Percentiles rank a stretch among this genome's conserved stretches.
Evolutionary conservation across 768 basidiomycete species (phyloP).

Genomic region (Calocera cornea): DNA sequence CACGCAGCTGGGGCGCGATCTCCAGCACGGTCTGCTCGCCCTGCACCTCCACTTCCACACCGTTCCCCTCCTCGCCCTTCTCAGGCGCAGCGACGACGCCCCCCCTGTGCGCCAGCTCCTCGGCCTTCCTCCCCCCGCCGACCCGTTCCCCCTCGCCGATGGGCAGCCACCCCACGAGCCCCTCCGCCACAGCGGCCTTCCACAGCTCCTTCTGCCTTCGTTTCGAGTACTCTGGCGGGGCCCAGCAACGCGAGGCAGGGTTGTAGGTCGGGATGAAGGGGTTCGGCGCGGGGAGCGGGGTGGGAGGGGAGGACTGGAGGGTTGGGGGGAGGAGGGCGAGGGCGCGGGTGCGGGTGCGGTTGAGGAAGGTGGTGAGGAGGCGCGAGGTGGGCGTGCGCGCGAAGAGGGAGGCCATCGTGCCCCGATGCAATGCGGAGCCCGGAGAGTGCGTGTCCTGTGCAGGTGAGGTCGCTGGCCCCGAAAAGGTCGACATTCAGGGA

Average conservation of each 20-base stretch:
- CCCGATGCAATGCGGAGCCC: background rate
- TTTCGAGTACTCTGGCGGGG: constrained; percentile 53
- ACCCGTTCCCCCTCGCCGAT: constrained; percentile 40
- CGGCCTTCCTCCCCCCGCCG: constrained; percentile 16
- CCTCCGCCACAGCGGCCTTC: constrained; percentile 48
- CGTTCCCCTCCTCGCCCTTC: background rate
- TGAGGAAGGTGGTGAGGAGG: background rate
- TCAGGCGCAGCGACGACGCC: background rate
- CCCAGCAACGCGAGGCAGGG: constrained; percentile 49
- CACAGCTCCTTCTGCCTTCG: constrained; percentile 67
- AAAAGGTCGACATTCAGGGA: too few relatives aligned
- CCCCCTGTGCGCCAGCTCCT: background rate
- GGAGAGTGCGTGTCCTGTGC: background rate
- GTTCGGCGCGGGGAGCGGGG: constrained; percentile 29
- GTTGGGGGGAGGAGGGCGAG: background rate
- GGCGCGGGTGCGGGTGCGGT: background rate
- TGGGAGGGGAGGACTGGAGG: background rate
- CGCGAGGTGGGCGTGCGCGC: background rate
- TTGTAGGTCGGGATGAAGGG: constrained; percentile 59
- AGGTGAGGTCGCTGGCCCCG: background rate
- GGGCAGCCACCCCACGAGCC: constrained; percentile 48
- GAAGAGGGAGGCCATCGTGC: background rate
- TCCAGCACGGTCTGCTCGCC: constrained; percentile 27
- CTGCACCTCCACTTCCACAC: background rate
- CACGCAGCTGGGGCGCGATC: constrained; percentile 16